These are phyloP conservation scores for Colletotrichum sublineola DNA, from an alignment of 2,329 filamentous ascomycete genomes.

Conservation along the genomic window DNA sequence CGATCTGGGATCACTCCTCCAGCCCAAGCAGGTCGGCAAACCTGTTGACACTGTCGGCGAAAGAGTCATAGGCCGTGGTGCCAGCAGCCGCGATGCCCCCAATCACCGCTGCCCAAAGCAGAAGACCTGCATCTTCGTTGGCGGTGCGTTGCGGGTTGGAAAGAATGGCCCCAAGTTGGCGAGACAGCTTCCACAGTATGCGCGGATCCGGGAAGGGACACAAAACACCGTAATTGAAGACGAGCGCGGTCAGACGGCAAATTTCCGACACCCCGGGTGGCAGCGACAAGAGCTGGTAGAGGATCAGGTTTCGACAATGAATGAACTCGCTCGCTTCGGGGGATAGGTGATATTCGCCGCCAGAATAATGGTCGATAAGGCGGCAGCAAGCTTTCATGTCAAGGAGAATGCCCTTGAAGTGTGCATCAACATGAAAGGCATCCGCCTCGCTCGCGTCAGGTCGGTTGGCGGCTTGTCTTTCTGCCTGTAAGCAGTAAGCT, in stretches of 20 bases:
- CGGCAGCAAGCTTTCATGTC: background rate
- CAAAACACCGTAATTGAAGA: background rate
- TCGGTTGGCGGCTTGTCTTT: background rate
- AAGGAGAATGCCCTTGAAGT: background rate
- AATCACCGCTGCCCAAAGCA: background rate
- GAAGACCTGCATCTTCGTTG: background rate
- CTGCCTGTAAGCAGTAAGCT: background rate
- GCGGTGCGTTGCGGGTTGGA: background rate
- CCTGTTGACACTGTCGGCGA: background rate
- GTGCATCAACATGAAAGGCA: background rate
- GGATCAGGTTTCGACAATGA: background rate
- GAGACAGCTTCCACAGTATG: background rate
- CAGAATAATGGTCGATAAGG: background rate
- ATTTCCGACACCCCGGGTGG: background rate
- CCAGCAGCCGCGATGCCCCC: conserved; percentile 4
- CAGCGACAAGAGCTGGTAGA: conserved; percentile 2
- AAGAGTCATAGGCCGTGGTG: background rate
- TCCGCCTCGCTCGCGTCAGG: background rate
- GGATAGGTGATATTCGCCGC: background rate
- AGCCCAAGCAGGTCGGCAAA: background rate
- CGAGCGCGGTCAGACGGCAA: background rate
- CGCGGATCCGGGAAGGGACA: background rate
- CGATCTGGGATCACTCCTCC: background rate
- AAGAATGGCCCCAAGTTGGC: background rate
- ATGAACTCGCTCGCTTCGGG: background rate